Evolutionary conservation across 257 asterid species (phyloP).

Genomic region (Solanum pennellii): DNA sequence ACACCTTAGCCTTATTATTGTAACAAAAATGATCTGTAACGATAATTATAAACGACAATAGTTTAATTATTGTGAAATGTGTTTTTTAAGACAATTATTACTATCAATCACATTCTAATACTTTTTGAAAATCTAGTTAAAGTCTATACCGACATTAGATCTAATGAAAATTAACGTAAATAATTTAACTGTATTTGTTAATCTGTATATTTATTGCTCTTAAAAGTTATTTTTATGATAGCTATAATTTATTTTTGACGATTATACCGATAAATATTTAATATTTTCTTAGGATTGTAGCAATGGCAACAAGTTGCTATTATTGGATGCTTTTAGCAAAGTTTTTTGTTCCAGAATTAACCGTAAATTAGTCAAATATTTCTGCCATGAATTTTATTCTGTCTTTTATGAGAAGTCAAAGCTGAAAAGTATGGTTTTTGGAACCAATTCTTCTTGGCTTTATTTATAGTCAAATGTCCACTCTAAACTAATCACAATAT

Average conservation of each 20-base stretch:
- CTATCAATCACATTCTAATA: too few species aligned
- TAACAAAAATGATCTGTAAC: too few species aligned
- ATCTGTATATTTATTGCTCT: too few species aligned
- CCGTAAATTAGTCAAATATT: not conserved
- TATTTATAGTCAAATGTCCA: not conserved
- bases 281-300: not conserved
- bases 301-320: not conserved
- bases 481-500: too few species aligned
- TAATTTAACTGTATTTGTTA: accelerated
- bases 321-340: not conserved
- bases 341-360: not conserved
- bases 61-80: too few species aligned
- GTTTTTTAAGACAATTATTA: too few species aligned
- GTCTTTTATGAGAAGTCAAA: constrained; percentile 8
- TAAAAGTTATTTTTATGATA: too few species aligned
- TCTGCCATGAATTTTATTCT: not conserved
- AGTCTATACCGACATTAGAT: accelerated
- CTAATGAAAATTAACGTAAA: too few species aligned
- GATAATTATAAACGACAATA: too few species aligned
- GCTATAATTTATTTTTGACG: too few species aligned
- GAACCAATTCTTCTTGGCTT: not conserved
- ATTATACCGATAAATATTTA: not conserved
- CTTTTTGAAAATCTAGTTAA: too few species aligned
- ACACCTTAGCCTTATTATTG: not conserved
- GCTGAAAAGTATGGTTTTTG: not conserved